These are phyloP conservation scores for Hylodesmum podocarpum DNA, from an alignment of 306 rosid genomes.

Conservation along the genomic window DNA sequence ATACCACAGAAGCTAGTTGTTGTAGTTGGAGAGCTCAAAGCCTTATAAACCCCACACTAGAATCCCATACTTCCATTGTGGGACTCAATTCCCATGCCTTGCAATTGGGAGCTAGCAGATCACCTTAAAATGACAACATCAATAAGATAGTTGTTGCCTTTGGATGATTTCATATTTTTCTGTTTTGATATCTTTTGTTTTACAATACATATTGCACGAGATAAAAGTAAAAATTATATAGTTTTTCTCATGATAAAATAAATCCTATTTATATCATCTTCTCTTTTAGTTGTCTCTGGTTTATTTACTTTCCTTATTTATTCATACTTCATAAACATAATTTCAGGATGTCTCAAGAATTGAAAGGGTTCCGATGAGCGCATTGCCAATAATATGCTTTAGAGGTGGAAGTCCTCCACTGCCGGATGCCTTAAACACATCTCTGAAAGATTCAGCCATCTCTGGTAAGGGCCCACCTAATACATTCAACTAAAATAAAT, in stretches of 20 bases:
- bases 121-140: neutral
- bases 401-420: constrained; percentile 84
- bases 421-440: constrained; percentile 58
- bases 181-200: constrained; percentile 19
- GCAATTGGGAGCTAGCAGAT: neutral
- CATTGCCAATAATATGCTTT: constrained; percentile 69
- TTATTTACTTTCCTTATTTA: constrained; percentile 18
- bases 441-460: constrained; percentile 47
- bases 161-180: neutral
- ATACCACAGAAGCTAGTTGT: too few species aligned
- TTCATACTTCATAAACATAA: constrained; percentile 11
- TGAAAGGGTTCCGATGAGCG: constrained; percentile 48
- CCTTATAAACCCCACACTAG: too few species aligned
- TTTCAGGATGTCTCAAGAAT: constrained; percentile 55
- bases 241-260: neutral
- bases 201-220: neutral
- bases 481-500: neutral
- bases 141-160: neutral
- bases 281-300: neutral
- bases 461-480: constrained; percentile 29
- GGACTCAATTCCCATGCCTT: too few species aligned
- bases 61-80: too few species aligned
- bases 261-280: neutral
- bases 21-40: too few species aligned
- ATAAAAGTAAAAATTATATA: neutral